A percentile compares a stretch with the other conserved stretches of the same genome.
Conservation (phyloP, 306 rosid species). For the Oxytropis ochrocephala region DNA sequence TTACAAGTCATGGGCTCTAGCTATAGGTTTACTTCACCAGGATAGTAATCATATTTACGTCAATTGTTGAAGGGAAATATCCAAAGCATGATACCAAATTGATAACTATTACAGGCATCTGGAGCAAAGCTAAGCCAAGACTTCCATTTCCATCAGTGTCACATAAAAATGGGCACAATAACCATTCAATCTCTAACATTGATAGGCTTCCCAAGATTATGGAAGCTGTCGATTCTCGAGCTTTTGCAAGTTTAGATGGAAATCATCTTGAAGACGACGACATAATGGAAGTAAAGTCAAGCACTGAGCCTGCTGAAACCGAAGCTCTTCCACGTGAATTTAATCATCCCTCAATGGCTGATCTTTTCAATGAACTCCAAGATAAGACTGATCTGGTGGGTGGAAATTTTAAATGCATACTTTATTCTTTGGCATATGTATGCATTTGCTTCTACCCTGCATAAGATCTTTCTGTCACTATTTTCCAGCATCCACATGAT, state of each 20-base stretch:
- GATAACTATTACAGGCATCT: constrained; percentile 39
- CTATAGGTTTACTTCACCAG: neutral
- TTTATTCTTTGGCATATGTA: constrained; percentile 12
- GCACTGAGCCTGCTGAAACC: constrained; percentile 27
- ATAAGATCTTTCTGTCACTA: constrained; percentile 1
- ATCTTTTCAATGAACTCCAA: constrained; percentile 58
- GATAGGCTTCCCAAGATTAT: constrained; percentile 36
- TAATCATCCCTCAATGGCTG: constrained; percentile 44
- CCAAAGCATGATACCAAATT: neutral
- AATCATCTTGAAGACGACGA: constrained; percentile 43
- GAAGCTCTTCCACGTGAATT: constrained; percentile 36
- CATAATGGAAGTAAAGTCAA: constrained; percentile 29
- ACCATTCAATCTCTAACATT: constrained; percentile 25
- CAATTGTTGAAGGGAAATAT: constrained; percentile 9
- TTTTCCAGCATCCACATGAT: constrained; percentile 29
- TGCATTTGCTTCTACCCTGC: neutral
- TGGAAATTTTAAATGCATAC: constrained; percentile 28
- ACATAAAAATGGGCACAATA: constrained; percentile 24
- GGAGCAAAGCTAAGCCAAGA: constrained; percentile 48
- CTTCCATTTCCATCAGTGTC: constrained; percentile 36
- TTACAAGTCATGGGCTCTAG: neutral
- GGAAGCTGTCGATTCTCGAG: constrained; percentile 22
- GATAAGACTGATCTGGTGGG: constrained; percentile 37
- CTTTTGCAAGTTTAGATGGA: constrained; percentile 23
- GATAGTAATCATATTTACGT: neutral